Base-by-base conservation (phyloP, 441 rosid species). In the Bruguiera hainesii region DNA sequence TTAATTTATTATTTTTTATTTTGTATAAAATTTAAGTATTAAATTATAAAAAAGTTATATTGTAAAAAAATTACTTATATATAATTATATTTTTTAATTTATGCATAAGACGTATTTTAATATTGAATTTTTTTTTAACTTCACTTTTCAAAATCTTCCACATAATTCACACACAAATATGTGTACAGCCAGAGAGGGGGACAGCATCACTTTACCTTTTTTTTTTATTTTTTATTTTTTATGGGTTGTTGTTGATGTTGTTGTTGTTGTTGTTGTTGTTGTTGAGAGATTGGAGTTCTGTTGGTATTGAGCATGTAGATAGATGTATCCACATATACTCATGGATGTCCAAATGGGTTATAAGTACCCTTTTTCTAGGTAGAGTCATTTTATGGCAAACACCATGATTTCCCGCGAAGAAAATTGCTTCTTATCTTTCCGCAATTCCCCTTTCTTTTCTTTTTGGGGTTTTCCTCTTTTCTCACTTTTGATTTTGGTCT, bases 311-410 rank as follows among this genome's bases (percentile, higher is more conserved):
- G 56, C 5, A 58, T 18, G 33, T 26, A 61, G 33, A 8, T 21
- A 18, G 49, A n/a, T 25, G 66, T n/a, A 25, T 63, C 39, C 48
- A 70, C 28, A 30, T 60, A 62, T 16, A 49, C 61, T 30, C 33
- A 67, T 67, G 72, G 64, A 57, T 66, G 5, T 50, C 62, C 68
- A 75, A 71, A 76, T 74, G 75, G 74, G 70, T 62, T 73, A 79
- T 82, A 84, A 84, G 79, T 83, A 73, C 81, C 83, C 9, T 33
- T 33, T 78, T 85, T 82, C 71, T 63, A 73, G 68, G 67, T 63
- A 68, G 82, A 79, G 77, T 74, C 76, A 69, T 75, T 73, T 81
- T 82, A 83, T 89, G 98, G 98, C 96, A 81, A 89, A 85, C 94
- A 89, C 80, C 73, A 91, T 91, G 81, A 91, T 91, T 70, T 73